Base-by-base conservation (phyloP, 2,329 filamentous ascomycete species). In the Cladobotryum protrusum region DNA sequence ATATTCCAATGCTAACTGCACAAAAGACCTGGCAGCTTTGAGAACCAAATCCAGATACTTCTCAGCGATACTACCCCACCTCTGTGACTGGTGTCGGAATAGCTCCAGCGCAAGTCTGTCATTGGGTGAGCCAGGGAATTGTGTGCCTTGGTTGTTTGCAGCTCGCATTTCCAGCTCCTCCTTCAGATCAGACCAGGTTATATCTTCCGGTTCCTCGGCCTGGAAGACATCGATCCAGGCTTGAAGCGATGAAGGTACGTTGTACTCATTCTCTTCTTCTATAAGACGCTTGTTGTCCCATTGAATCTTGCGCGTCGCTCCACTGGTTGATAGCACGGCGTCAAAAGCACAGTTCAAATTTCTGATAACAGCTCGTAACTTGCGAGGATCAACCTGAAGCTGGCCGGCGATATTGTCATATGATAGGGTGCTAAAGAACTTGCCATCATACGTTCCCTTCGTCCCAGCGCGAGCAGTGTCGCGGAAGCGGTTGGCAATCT, bases 51-150 rank as follows among this genome's bases (percentile, higher is more conserved):
- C 43, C 7, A 75, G 24, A 47, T 75, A 69, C 2, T 54, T 56
- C 15, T 60, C 46, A 1, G 71, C 62, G 18, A 76, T 70, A 0
- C 5, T 20, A 12, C 63, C 57, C 73, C 72, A 76, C 0, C 67
- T 69, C 5, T 52, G 39, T 0, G 68, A 58, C 37, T 74, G 69
- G 9, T 60, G 57, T 19, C 64, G 64, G 54, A 76, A 75, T 3
- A 75, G 56, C 20, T 67, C 59, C 2, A 70, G 57, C 0, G 60
- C 66, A 4, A 74, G 58, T 0, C 66, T 61, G 11, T 59, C 58
- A 36, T 70, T 74, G 0, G 64, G 57, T 0, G 61, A 62, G 1
- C 70, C 70, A 0, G 71, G 69, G 18, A 73, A 67, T 45, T 73
- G 69, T 1, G 52, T 62, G 1, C 72, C 72, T 48, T 69, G 70